Percentiles rank a stretch among this genome's conserved stretches.
These are phyloP conservation scores for Phytophthora brassicae DNA, from an alignment of 352 stramenopile genomes.

Conservation along the genomic window DNA sequence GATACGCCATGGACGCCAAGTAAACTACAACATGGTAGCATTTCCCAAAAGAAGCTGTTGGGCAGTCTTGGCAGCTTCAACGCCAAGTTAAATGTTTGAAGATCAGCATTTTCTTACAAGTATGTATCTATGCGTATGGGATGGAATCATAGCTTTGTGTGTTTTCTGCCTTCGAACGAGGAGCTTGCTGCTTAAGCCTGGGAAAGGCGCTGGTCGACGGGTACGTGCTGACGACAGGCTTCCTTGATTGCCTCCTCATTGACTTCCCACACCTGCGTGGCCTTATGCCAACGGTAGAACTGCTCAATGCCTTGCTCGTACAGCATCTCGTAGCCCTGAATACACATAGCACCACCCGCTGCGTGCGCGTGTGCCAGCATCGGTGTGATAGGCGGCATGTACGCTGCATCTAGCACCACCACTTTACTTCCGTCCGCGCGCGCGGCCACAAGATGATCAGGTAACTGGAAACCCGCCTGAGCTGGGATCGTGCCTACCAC, in stretches of 20 bases:
- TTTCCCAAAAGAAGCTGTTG: no score
- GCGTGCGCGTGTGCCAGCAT: conserved; percentile 89
- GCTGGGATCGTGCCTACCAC: conserved; percentile 96
- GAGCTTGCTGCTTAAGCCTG: conserved; percentile 13
- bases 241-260: conserved; percentile 59
- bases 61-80: no score
- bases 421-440: conserved; percentile 35
- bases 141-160: no score
- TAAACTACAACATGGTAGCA: conserved; percentile 6
- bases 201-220: conserved; percentile 52
- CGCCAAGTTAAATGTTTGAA: conserved; percentile 12
- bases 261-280: conserved; percentile 42
- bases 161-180: neutral
- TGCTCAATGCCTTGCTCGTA: conserved; percentile 97
- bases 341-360: conserved; percentile 77
- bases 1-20: conserved; percentile 28
- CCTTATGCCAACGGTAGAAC: conserved; percentile 93
- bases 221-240: conserved; percentile 59
- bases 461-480: conserved; percentile 79
- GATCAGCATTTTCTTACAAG: conserved; percentile 1
- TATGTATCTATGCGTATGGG: no score
- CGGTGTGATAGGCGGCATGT: conserved; percentile 95
- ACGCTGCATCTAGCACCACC: conserved; percentile 97
- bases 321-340: conserved; percentile 98
- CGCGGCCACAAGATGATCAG: conserved; percentile 57